Percentiles rank a stretch among this genome's conserved stretches.
Conservation (phyloP, 352 stramenopile species). For the Pythium guiyangense region DNA sequence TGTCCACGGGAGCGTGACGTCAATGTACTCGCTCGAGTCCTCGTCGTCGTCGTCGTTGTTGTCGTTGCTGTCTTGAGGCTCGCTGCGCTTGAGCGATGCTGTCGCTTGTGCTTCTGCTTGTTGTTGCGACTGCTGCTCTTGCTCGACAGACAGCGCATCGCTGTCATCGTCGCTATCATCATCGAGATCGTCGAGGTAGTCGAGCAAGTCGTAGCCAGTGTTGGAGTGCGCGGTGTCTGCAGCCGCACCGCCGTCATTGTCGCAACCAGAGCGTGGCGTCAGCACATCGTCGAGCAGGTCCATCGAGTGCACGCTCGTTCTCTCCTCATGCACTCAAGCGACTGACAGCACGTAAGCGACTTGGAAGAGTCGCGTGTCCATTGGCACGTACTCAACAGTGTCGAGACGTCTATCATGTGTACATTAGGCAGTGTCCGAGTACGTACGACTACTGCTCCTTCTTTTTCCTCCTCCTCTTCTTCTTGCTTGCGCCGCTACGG, state of each 20-base stretch:
- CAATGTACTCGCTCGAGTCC: constrained; percentile 7
- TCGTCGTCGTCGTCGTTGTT: no score
- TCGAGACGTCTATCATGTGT: no score
- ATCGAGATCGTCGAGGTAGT: constrained; percentile 10
- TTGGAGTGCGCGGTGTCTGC: no score
- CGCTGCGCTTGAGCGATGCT: no score
- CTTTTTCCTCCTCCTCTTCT: constrained; percentile 22
- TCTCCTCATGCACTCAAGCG: neutral
- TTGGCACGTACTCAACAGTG: neutral
- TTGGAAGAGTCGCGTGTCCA: neutral
- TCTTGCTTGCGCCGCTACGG: neutral
- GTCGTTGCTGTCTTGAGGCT: neutral
- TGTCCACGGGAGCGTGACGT: constrained; percentile 8
- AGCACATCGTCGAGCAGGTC: neutral
- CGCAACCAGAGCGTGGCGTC: neutral
- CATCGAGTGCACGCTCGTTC: neutral
- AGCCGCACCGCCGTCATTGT: neutral
- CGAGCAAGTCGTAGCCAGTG: constrained; percentile 3
- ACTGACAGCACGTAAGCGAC: no score
- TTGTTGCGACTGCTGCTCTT: neutral
- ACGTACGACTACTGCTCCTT: neutral
- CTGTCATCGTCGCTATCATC: no score
- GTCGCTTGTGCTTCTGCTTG: neutral
- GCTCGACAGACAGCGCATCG: no score
- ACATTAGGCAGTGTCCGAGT: neutral